Evolutionary conservation across 116 monocot species (phyloP).

Genomic region (Papilionanthe hybrid): DNA sequence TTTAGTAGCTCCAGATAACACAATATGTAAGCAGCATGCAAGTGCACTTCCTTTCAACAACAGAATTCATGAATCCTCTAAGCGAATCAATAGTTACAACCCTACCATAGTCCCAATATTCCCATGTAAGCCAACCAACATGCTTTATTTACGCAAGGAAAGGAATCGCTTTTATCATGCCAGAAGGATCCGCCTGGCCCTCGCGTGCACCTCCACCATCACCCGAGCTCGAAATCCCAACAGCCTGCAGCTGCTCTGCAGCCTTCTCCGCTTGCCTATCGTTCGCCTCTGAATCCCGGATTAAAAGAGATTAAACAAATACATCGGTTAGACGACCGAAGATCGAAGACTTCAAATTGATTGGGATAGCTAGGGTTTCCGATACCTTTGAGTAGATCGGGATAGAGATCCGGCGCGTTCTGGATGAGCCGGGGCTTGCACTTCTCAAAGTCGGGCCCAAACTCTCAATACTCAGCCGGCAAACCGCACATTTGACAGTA

Average conservation of each 20-base stretch:
- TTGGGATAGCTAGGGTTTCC: background rate
- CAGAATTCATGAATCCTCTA: too few relatives aligned
- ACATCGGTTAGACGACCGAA: background rate
- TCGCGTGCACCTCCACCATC: conserved; percentile 13
- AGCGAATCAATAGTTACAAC: too few relatives aligned
- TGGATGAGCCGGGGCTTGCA: conserved; percentile 92
- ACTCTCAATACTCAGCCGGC: conserved; percentile 98
- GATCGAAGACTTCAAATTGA: background rate
- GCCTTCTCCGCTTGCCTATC: conserved; percentile 59
- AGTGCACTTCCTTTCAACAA: background rate
- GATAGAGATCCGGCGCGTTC: conserved; percentile 85
- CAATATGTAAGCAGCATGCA: background rate
- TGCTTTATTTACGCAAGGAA: background rate
- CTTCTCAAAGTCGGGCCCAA: conserved; percentile 85
- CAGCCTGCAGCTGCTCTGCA: conserved; percentile 59
- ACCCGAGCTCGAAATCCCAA: conserved; percentile 49
- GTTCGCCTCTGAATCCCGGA: conserved; percentile 36
- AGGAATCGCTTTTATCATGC: background rate
- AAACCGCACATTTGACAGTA: conserved; percentile 81
- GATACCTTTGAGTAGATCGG: conserved; percentile 64
- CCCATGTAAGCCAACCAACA: background rate
- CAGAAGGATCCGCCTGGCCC: conserved; percentile 24
- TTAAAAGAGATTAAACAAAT: background rate
- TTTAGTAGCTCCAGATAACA: background rate
- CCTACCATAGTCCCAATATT: too few relatives aligned